Conservation (phyloP, 176 grass and related monocot species). For the Ampelocalamus luodianensis region DNA sequence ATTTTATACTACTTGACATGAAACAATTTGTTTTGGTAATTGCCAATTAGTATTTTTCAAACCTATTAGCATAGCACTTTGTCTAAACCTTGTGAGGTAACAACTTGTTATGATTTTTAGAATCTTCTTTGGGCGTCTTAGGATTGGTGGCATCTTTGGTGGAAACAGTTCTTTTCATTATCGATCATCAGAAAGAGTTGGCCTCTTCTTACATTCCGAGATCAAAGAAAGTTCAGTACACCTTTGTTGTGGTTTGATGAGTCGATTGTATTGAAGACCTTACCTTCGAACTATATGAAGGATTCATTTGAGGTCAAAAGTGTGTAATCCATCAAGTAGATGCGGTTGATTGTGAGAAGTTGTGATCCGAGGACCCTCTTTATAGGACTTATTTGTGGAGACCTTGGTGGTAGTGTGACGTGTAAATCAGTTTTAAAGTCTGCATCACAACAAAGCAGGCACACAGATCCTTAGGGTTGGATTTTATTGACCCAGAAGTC, state of each 20-base stretch:
- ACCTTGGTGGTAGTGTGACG: not conserved
- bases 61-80: not conserved
- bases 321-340: not conserved
- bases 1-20: no score
- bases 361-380: not conserved
- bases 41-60: no score
- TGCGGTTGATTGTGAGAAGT: not conserved
- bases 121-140: conserved; percentile 89
- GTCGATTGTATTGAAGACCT: not conserved
- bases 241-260: not conserved
- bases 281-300: not conserved
- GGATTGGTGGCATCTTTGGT: conserved; percentile 84
- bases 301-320: not conserved
- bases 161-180: conserved; percentile 82
- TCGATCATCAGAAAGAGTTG: conserved; percentile 75
- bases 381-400: not conserved
- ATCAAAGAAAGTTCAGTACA: conserved; percentile 64
- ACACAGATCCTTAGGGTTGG: no score
- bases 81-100: conserved; percentile 4
- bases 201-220: conserved; percentile 46
- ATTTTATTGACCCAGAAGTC: no score
- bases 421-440: no score
- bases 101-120: conserved; percentile 45
- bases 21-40: no score
- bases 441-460: not conserved